phyloP scores from a whole-genome alignment of 371 early-diverging fungal genomes.

The Lichtheimia hyalospora region DNA sequence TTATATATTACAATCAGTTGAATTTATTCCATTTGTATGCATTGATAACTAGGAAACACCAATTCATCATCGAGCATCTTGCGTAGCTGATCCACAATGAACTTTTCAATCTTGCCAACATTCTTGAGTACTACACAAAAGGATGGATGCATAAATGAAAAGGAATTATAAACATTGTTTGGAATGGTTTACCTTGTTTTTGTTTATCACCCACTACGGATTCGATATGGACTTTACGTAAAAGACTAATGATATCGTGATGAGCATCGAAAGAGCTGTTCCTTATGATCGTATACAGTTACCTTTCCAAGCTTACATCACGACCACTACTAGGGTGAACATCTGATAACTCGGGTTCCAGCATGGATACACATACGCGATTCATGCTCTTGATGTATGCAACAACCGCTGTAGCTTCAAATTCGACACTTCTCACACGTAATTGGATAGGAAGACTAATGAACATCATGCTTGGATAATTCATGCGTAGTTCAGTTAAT shows the following conservation, averaged over 20 bases:
- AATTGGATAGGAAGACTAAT: slow-evolving; percentile 87
- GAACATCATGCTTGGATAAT: slow-evolving; percentile 90
- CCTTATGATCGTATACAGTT: neutral
- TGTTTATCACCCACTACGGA: slow-evolving; percentile 89
- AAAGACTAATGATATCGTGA: slow-evolving; percentile 42
- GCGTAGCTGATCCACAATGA: slow-evolving; percentile 88
- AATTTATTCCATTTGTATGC: slow-evolving; percentile 10
- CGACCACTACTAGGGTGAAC: slow-evolving; percentile 8
- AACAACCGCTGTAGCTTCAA: slow-evolving; percentile 86
- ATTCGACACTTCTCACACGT: slow-evolving; percentile 79
- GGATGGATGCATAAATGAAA: neutral
- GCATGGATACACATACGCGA: slow-evolving; percentile 85
- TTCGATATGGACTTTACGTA: slow-evolving; percentile 79
- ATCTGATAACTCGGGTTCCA: slow-evolving; percentile 68
- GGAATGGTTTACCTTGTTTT: slow-evolving; percentile 72
- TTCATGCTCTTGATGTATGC: slow-evolving; percentile 76
- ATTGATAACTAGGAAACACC: slow-evolving; percentile 86
- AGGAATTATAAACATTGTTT: neutral
- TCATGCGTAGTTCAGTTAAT: slow-evolving; percentile 84
- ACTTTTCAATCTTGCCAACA: slow-evolving; percentile 88
- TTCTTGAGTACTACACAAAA: slow-evolving; percentile 75
- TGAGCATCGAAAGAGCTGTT: neutral
- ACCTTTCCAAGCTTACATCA: slow-evolving; percentile 38
- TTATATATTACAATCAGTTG: too few relatives aligned
- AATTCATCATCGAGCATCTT: slow-evolving; percentile 86